Conservation (phyloP, 108 stramenopile species). For the Craspedostauros australis region DNA sequence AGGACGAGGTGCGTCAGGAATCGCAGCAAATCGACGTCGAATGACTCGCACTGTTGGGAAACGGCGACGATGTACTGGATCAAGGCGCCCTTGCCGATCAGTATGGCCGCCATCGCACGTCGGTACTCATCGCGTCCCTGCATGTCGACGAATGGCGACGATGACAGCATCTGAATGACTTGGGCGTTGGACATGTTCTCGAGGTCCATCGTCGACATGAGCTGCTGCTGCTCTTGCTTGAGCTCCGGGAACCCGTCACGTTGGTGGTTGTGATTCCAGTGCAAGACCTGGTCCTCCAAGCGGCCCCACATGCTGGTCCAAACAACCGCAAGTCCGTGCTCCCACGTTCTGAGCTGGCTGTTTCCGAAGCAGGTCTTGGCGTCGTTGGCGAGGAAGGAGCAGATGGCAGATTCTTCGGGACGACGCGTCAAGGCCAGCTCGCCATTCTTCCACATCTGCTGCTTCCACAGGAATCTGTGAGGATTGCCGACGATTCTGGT, state of each 20-base stretch:
- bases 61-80: conserved; percentile 10
- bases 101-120: conserved; percentile 45
- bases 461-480: conserved; percentile 63
- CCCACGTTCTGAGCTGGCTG: conserved; percentile 51
- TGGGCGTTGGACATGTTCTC: conserved; percentile 14
- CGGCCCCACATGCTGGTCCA: conserved; percentile 37
- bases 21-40: conserved; percentile 13
- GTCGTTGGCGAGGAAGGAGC: conserved; percentile 54
- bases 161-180: conserved; percentile 19
- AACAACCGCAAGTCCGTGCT: conserved; percentile 40
- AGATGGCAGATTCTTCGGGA: conserved; percentile 60
- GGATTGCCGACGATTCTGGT: conserved; percentile 43
- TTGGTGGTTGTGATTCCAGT: conserved; percentile 38
- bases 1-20: conserved; percentile 44
- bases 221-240: conserved; percentile 28
- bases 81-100: conserved; percentile 45
- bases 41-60: too few relatives aligned
- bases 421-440: too few relatives aligned
- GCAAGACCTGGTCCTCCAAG: conserved; percentile 55
- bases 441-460: conserved; percentile 47
- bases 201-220: conserved; percentile 23
- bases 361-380: conserved; percentile 41
- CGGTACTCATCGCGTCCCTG: conserved; percentile 14
- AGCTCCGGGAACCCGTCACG: conserved; percentile 25
- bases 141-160: conserved; percentile 13